Evolutionary conservation across 2,329 filamentous ascomycete species (phyloP), one percentile per base, ranked within the genome.

Genomic region (Colletotrichum lindemuthianum): DNA sequence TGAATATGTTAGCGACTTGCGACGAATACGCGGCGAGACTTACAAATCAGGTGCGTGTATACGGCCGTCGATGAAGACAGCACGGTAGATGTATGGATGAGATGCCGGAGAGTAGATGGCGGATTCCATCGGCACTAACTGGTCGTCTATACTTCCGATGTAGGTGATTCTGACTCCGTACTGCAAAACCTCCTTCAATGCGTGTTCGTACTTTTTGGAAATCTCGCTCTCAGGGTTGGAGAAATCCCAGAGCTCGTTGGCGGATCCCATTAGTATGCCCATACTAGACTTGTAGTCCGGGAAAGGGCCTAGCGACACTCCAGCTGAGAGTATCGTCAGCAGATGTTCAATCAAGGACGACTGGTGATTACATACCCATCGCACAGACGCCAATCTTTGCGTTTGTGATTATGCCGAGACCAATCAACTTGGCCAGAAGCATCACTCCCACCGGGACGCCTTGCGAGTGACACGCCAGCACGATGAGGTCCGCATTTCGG

Each of bases 211-310:
- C 69, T 92, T 88, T 71, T 90, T 90, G 1, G 93, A 95, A 11
- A 97, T 92, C 57, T 88, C 85, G 73, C 93, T 97, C 60, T 91
- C 86, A 0, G 92, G 88, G 67, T 94, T 88, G 13, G 90, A 90
- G 78, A 99, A 98, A 57, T 98, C 93, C 82, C 97, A 99, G 0
- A 99, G 84, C 76, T 99, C 96, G 3, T 91, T 90, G n/a, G 94
- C 94, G 0, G 92, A 93, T 7, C 93, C 93, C 76, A 93, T 96
- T 49, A 98, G 87, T 71, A 93, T 90, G 63, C 91, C 88, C 51
- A 97, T 90, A 63, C 92, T 89, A 0, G 92, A 94, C 72, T 93
- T 94, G 79, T 96, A 97, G 73, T 97, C 93, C 0, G 92, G 86
- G 71, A 98, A 99, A 0, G 96, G 96, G 0, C 96, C 96, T 52